Percentiles rank a stretch among this genome's conserved stretches.
These are phyloP conservation scores for Neurospora hispaniola DNA, from an alignment of 495 filamentous ascomycete species.

Conservation along the genomic window DNA sequence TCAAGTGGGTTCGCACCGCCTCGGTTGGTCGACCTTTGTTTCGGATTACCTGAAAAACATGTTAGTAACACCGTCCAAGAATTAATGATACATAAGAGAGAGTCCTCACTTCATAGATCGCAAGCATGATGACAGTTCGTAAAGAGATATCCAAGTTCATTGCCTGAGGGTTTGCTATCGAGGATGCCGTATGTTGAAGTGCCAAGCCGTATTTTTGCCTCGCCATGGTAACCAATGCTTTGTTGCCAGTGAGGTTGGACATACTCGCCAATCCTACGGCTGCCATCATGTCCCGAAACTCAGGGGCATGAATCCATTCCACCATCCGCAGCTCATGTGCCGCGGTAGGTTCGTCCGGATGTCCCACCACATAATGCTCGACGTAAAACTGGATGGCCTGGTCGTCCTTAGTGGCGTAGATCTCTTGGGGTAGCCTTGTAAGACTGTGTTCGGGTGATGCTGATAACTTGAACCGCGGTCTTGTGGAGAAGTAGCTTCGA, in stretches of 20 bases:
- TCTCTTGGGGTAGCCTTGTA: slow-evolving; percentile 7
- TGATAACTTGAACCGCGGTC: slow-evolving; percentile 3
- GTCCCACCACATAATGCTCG: slow-evolving; percentile 35
- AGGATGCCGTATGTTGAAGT: slow-evolving; percentile 24
- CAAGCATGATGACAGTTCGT: slow-evolving; percentile 32
- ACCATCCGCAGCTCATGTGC: slow-evolving; percentile 18
- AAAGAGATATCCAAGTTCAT: slow-evolving; percentile 20
- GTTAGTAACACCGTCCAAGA: not conserved
- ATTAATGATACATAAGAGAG: not conserved
- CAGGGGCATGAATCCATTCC: slow-evolving; percentile 17
- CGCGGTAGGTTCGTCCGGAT: slow-evolving; percentile 34
- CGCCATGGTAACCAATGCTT: slow-evolving; percentile 26
- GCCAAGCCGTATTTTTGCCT: slow-evolving; percentile 34
- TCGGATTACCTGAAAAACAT: slow-evolving; percentile 9
- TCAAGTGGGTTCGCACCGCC: slow-evolving; percentile 33
- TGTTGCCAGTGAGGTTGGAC: slow-evolving; percentile 34
- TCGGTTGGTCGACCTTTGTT: slow-evolving; percentile 14
- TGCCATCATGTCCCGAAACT: slow-evolving; percentile 31
- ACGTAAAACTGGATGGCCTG: slow-evolving; percentile 37
- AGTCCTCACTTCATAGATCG: slow-evolving; percentile 34
- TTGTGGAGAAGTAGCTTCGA: not conserved
- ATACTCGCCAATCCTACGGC: slow-evolving; percentile 35
- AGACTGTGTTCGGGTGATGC: not conserved
- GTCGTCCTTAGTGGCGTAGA: slow-evolving; percentile 24
- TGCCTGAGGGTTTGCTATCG: slow-evolving; percentile 18